Evolutionary conservation across 1,284 basidiomycete species (phyloP), one percentile per base, ranked within the genome.

Genomic region (Melampsora allii-populina): DNA sequence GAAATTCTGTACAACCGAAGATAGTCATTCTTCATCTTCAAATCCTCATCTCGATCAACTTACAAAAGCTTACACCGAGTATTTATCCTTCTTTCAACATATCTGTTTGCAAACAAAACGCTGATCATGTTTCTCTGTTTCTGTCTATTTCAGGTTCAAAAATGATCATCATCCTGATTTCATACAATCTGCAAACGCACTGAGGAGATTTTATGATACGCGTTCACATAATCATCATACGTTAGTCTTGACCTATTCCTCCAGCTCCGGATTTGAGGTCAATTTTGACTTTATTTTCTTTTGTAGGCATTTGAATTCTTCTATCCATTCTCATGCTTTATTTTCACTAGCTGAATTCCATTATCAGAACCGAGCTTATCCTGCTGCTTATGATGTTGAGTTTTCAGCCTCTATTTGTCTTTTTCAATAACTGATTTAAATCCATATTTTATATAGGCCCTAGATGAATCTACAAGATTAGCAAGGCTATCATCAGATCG

Each of bases 81-180:
- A 36, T 19, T 5, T 12, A 5, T 46, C 14, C 33, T 21, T 19
- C 21, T 63, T 31, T 21, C 42, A 45, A 12, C 46, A 45, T 1
- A 27, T 60, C 56, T 2, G 42, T 31, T 59, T 45, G n/a, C 19
- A 14, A 7, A 24, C 12, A 12, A 36, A 12, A 14, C n/a, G 6
- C 29, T 33, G 60, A 31, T 63, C 3, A 33, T 3, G 14, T 42
- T 63, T 63, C 31, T 63, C 17, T 33, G 10, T 31, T 36, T 63
- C 1, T 36, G 31, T 42, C n/a, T 42, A 39, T 46, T 48, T 48
- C 36, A 74, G 72, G 19, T 74, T 74, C 27, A 66, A 63, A 39
- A 63, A 74, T 63, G 39, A 53, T 7, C 65, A 74, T 63, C 39
- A 63, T 59, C 72, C 72, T 24, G 72, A 74, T 67, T 74, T 31